Base-by-base conservation (phyloP, 2,329 filamentous ascomycete genomes). In the Colletotrichum gigasporum region DNA sequence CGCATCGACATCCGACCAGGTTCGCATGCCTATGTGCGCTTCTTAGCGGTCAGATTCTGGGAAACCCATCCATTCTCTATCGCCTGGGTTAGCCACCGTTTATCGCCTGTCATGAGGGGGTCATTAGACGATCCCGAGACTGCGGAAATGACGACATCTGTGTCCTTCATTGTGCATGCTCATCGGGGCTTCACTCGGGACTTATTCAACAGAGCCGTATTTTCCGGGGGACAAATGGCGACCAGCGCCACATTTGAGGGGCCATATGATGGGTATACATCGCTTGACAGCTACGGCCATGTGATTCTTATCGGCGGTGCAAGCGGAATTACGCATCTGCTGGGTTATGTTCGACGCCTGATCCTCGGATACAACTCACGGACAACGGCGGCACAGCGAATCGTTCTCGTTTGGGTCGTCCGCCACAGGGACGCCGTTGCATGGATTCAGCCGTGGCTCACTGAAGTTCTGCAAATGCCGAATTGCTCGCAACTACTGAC, bases 241-340 rank as follows among this genome's bases (percentile, higher is more conserved):
- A 79, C 88, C 22, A 79, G 77, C 32, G 88, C 87, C 52, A 82
- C 87, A 64, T 84, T 90, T 14, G 90, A 92, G 76, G 90, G 90
- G 1, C 90, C 90, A 2, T 92, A 92, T 73, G 84, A 82, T 16
- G 82, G 82, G 52, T 83, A 86, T 69, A 85, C 90, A 71, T 83
- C 84, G 66, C 84, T 92, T 68, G 83, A 87, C 71, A 92, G 90
- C 3, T 92, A 92, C 75, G 90, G 90, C 48, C 90, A 89, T 9
- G 85, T 89, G 59, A 81, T 93, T 74, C 85, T 93, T 42, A 89
- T 91, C 73, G 90, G 90, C 37, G 89, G 88, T 56, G 89, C 90
- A 69, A 87, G 91, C 9, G 90, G 90, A 53, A 92, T 93, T 75
- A 91, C 90, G 2, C 90, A 92, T 74, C 88, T 91, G 71, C 85